Percentiles rank a stretch among this genome's conserved stretches.
Conservation (phyloP, 2,329 filamentous ascomycete genomes). For the Claviceps sp. region DNA sequence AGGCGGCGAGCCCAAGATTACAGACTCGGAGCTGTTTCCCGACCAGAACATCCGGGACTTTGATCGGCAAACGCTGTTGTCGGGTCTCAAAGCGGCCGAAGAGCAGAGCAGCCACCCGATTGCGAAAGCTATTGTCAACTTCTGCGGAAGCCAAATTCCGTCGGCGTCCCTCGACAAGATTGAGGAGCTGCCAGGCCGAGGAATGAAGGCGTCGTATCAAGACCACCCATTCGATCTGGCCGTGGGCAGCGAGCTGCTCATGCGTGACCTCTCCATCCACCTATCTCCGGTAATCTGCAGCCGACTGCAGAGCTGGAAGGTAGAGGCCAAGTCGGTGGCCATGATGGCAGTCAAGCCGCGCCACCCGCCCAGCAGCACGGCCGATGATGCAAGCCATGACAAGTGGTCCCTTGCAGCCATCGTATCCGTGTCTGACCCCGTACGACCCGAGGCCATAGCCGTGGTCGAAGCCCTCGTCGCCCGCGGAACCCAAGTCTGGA, state of each 20-base stretch:
- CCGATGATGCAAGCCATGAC: neutral
- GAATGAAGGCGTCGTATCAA: slow-evolving; percentile 45
- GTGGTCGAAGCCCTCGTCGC: slow-evolving; percentile 53
- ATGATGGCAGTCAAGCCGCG: slow-evolving; percentile 34
- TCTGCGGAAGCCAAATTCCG: slow-evolving; percentile 33
- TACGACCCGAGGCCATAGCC: slow-evolving; percentile 56
- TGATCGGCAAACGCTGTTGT: slow-evolving; percentile 26
- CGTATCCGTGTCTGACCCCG: slow-evolving; percentile 68
- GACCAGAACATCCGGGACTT: slow-evolving; percentile 12
- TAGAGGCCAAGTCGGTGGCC: slow-evolving; percentile 49
- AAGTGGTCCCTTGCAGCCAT: slow-evolving; percentile 44
- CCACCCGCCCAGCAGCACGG: slow-evolving; percentile 1
- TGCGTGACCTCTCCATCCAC: slow-evolving; percentile 34
- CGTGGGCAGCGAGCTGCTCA: slow-evolving; percentile 61
- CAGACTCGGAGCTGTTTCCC: slow-evolving; percentile 32
- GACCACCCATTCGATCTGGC: slow-evolving; percentile 35
- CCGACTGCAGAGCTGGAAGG: slow-evolving; percentile 43
- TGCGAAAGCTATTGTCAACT: slow-evolving; percentile 53
- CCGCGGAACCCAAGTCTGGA: slow-evolving; percentile 64
- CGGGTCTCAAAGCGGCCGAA: slow-evolving; percentile 48
- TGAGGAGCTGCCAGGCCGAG: slow-evolving; percentile 59
- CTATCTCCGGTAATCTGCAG: slow-evolving; percentile 22
- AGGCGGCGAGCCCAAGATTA: slow-evolving; percentile 58
- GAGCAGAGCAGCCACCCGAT: slow-evolving; percentile 63
- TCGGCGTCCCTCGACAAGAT: slow-evolving; percentile 27